A percentile compares a stretch with the other conserved stretches of the same genome.
phyloP scores from a whole-genome alignment of 2,329 filamentous ascomycete species.

The Orbilia brochopaga region DNA sequence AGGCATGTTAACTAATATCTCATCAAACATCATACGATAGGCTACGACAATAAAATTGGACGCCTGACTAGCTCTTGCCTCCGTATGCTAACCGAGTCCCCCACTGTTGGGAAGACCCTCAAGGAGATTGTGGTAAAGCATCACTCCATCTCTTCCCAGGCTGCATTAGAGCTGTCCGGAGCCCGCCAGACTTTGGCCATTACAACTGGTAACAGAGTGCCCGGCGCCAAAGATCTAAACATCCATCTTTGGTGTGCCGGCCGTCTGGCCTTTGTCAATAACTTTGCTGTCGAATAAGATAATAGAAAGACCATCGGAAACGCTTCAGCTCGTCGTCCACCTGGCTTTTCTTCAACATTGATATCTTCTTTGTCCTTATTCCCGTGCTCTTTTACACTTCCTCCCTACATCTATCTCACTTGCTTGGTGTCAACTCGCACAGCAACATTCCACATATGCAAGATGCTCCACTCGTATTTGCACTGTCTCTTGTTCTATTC shows the following conservation, averaged over 20 bases:
- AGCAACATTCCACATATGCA: too few species aligned
- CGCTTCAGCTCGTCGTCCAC: too few species aligned
- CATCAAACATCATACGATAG: not conserved
- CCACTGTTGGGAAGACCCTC: constrained; percentile 9
- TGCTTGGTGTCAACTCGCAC: too few species aligned
- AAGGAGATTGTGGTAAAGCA: constrained; percentile 34
- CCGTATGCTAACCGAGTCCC: constrained; percentile 21
- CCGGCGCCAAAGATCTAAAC: not conserved
- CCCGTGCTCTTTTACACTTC: too few species aligned
- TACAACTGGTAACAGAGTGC: constrained; percentile 4
- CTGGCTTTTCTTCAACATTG: too few species aligned
- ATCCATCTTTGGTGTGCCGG: constrained; percentile 20
- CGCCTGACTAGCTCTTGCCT: constrained; percentile 11
- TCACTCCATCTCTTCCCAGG: constrained; percentile 13
- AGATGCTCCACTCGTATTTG: too few species aligned
- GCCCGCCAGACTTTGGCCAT: constrained; percentile 19
- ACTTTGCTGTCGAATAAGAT: constrained; percentile 6
- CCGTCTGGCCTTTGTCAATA: constrained; percentile 13
- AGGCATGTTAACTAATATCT: not conserved
- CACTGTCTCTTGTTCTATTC: too few species aligned
- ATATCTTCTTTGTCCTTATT: too few species aligned
- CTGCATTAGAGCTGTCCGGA: constrained; percentile 10
- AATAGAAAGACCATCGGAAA: not conserved
- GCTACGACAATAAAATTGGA: not conserved
- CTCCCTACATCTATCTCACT: too few species aligned